Evolutionary conservation across 2,329 filamentous ascomycete genomes (phyloP).

Genomic region (Apiospora aurea): DNA sequence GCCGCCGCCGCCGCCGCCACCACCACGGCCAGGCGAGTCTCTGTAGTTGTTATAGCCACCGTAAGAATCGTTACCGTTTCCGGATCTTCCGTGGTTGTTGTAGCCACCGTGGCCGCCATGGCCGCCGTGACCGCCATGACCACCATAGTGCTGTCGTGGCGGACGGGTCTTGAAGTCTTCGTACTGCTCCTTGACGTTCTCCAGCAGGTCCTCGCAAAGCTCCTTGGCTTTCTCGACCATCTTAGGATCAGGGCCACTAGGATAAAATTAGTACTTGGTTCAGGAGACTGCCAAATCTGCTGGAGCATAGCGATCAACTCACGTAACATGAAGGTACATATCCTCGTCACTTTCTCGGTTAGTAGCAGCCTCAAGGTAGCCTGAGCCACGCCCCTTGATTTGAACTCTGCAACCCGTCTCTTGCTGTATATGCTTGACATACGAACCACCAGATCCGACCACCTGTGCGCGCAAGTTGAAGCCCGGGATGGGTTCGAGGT

Average conservation of each 20-base stretch:
- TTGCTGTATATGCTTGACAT: conserved; percentile 97
- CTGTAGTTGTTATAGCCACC: conserved; percentile 41
- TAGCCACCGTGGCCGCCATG: conserved; percentile 47
- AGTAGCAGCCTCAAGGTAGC: conserved; percentile 90
- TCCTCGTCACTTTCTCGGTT: conserved; percentile 90
- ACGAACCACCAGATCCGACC: conserved; percentile 90
- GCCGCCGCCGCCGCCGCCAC: conserved; percentile 40
- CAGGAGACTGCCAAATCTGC: background rate
- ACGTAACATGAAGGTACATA: conserved; percentile 97
- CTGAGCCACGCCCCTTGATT: conserved; percentile 95
- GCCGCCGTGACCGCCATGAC: conserved; percentile 48
- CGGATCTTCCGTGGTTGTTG: conserved; percentile 43
- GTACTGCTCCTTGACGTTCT: conserved; percentile 88
- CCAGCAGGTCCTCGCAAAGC: conserved; percentile 86
- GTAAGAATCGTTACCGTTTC: conserved; percentile 40
- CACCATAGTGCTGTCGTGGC: conserved; percentile 67
- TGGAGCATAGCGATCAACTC: conserved; percentile 47
- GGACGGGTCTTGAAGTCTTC: conserved; percentile 88
- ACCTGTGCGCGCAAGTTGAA: conserved; percentile 98
- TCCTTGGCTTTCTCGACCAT: conserved; percentile 89
- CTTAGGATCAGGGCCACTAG: conserved; percentile 82
- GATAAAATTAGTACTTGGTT: conserved; percentile 41
- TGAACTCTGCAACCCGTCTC: conserved; percentile 96
- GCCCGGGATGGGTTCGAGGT: conserved; percentile 87
- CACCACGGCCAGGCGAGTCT: conserved; percentile 39